Percentiles rank a stretch among this genome's conserved stretches.
Conservation (phyloP, 768 basidiomycete species). For the Suillus clintonianus region DNA sequence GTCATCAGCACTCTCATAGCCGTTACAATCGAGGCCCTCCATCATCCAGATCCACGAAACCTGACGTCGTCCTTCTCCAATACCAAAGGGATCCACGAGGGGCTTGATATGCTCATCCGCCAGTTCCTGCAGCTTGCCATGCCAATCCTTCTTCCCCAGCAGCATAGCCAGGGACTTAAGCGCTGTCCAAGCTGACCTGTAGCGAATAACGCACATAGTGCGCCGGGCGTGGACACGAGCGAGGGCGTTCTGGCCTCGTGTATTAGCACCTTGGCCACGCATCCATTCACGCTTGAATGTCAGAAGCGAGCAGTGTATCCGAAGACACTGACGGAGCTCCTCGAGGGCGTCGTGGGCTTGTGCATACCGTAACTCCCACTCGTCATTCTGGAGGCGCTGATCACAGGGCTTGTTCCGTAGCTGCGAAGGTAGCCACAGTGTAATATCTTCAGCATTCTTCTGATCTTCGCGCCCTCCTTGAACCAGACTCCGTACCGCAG, state of each 20-base stretch:
- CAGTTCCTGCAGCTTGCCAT: background rate
- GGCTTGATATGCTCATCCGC: background rate
- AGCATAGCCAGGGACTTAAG: background rate
- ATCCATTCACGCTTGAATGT: slow-evolving; percentile 14
- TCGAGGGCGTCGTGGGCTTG: slow-evolving; percentile 14
- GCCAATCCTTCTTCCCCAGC: background rate
- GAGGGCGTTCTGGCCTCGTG: slow-evolving; percentile 5
- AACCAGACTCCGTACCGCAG: background rate
- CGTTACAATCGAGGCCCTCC: background rate
- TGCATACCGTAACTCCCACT: slow-evolving; percentile 10
- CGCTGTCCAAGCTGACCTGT: slow-evolving; percentile 10
- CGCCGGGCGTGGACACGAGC: slow-evolving; percentile 8
- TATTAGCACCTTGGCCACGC: slow-evolving; percentile 13
- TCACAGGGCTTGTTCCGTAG: background rate
- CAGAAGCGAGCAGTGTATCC: slow-evolving; percentile 7
- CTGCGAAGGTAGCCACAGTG: background rate
- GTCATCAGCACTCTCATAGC: background rate
- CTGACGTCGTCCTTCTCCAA: background rate
- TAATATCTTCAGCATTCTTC: background rate
- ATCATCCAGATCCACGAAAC: slow-evolving; percentile 10
- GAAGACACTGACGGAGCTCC: slow-evolving; percentile 5
- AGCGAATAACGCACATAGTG: background rate
- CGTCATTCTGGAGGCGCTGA: background rate
- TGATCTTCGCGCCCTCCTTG: background rate
- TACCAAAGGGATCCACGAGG: background rate